Conservation (phyloP, 2,329 filamentous ascomycete species). For the Hyphodiscus sp. region DNA sequence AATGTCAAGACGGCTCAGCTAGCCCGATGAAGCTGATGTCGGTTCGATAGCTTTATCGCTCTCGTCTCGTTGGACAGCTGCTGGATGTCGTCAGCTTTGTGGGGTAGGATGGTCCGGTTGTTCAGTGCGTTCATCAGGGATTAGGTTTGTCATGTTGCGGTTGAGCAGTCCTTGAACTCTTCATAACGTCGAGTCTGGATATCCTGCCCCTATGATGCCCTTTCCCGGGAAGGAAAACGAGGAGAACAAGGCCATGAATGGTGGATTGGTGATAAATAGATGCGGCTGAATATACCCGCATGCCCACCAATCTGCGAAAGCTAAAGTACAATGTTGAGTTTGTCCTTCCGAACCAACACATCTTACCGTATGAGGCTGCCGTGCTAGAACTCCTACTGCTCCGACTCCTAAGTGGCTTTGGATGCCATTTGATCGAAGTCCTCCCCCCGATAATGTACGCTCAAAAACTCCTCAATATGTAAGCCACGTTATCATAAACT, state of each 20-base stretch:
- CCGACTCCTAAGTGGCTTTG: not conserved
- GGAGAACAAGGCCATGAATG: not conserved
- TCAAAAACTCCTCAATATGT: conserved; percentile 16
- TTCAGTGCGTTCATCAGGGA: too few species aligned
- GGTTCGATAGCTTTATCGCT: not conserved
- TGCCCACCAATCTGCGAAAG: not conserved
- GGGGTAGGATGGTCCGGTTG: too few species aligned
- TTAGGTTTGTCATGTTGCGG: too few species aligned
- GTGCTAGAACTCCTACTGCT: conserved; percentile 8
- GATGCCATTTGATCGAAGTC: conserved; percentile 3
- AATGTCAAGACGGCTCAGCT: not conserved
- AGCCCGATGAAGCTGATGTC: not conserved
- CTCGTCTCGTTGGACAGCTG: not conserved
- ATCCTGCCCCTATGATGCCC: too few species aligned
- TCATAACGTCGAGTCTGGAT: too few species aligned
- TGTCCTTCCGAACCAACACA: conserved; percentile 1
- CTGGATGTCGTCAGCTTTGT: not conserved
- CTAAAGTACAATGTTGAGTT: not conserved
- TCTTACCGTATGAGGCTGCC: not conserved
- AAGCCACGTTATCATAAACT: conserved; percentile 3
- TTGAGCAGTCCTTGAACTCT: too few species aligned
- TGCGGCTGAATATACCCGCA: not conserved
- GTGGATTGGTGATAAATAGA: not conserved
- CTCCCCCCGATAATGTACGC: conserved; percentile 10
- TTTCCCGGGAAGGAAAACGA: not conserved